A percentile compares a stretch with the other conserved stretches of the same genome.
These are phyloP conservation scores for Psilocybe cyanescens DNA, from an alignment of 768 basidiomycete genomes.

Conservation along the genomic window DNA sequence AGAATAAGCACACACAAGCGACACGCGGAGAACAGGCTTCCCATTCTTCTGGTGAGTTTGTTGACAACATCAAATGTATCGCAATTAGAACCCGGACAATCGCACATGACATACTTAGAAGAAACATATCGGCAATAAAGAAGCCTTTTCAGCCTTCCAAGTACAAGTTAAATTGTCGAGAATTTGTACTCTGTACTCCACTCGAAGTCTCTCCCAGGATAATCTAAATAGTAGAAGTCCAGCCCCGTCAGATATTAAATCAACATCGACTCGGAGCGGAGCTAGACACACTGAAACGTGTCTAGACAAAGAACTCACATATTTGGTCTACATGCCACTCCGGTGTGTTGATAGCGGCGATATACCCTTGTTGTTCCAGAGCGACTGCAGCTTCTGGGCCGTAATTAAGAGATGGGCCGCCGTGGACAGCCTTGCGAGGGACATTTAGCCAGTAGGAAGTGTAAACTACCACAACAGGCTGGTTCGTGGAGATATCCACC, in stretches of 20 bases:
- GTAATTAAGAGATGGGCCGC: conserved; percentile 47
- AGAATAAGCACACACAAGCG: no score
- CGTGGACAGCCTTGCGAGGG: conserved; percentile 50
- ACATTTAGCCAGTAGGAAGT: conserved; percentile 49
- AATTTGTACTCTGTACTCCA: conserved; percentile 55
- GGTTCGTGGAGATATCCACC: conserved; percentile 52
- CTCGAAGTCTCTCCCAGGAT: conserved; percentile 42
- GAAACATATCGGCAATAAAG: no score
- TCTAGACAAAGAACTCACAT: conserved; percentile 35
- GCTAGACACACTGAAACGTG: background rate
- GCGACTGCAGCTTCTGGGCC: conserved; percentile 47
- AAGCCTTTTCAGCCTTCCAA: background rate
- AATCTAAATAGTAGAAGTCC: conserved; percentile 31
- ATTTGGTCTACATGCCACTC: conserved; percentile 59
- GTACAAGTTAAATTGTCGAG: conserved; percentile 29
- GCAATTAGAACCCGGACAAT: no score
- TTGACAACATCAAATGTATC: no score
- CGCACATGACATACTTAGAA: no score
- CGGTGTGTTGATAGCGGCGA: conserved; percentile 60
- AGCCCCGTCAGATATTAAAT: background rate
- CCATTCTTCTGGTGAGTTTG: no score
- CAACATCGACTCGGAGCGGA: background rate
- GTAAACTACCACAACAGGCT: conserved; percentile 56
- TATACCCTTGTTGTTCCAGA: conserved; percentile 56
- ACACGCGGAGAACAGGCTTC: no score